phyloP scores from a whole-genome alignment of 805 yeast species.

The Sugiyamaella mastotermitis region DNA sequence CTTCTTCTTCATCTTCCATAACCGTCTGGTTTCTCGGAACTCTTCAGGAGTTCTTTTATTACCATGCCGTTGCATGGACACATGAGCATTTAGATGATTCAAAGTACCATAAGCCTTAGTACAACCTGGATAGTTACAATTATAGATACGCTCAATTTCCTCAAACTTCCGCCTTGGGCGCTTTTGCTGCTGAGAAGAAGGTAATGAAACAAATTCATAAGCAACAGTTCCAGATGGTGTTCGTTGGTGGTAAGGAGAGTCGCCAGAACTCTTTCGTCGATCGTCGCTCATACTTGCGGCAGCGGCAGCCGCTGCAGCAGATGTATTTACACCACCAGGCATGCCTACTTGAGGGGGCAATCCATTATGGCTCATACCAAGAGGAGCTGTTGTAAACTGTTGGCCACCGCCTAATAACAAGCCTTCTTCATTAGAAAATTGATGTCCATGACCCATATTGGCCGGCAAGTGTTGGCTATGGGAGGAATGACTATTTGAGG shows the following conservation, averaged over 20 bases:
- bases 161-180: slow-evolving; percentile 50
- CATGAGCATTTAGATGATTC: slow-evolving; percentile 54
- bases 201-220: slow-evolving; percentile 24
- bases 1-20: slow-evolving; percentile 37
- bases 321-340: too few species aligned
- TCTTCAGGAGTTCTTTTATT: slow-evolving; percentile 49
- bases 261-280: slow-evolving; percentile 1
- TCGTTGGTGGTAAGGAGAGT: slow-evolving; percentile 6
- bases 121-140: slow-evolving; percentile 43
- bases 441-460: background rate
- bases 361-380: background rate
- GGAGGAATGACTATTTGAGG: background rate
- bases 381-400: background rate
- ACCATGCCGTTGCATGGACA: slow-evolving; percentile 49
- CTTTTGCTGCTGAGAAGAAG: slow-evolving; percentile 29
- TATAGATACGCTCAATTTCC: slow-evolving; percentile 50
- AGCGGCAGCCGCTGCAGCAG: slow-evolving; percentile 3
- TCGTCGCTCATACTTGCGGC: background rate
- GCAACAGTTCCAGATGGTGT: slow-evolving; percentile 2
- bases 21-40: slow-evolving; percentile 44
- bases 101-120: slow-evolving; percentile 54
- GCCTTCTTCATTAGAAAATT: background rate
- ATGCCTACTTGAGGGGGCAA: too few species aligned
- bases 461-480: background rate
- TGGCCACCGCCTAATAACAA: background rate